Conservation (phyloP, 2,329 filamentous ascomycete species). For the Xylariaceae sp. region DNA sequence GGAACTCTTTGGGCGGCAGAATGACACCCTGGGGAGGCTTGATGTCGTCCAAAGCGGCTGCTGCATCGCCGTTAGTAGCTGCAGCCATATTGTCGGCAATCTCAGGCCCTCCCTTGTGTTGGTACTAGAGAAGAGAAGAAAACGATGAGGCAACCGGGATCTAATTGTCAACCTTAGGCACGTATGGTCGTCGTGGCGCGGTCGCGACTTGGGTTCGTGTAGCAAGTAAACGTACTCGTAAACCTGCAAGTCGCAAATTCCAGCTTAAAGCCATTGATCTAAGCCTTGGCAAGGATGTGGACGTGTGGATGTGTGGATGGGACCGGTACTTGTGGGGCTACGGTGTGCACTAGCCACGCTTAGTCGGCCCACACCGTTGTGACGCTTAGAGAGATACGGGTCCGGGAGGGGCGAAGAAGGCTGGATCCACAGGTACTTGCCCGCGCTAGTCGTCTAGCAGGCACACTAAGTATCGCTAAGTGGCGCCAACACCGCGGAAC, state of each 20-base stretch:
- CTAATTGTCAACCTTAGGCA: conserved; percentile 5
- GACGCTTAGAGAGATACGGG: neutral
- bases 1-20: conserved; percentile 83
- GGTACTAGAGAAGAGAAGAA: conserved; percentile 6
- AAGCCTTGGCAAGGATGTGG: neutral
- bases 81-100: conserved; percentile 35
- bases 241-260: conserved; percentile 8
- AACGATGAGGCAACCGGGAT: conserved; percentile 1
- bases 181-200: conserved; percentile 17
- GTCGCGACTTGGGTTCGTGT: conserved; percentile 22
- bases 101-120: conserved; percentile 26
- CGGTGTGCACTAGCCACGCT: neutral
- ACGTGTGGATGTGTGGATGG: neutral
- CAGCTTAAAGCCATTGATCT: neutral
- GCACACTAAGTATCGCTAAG: neutral
- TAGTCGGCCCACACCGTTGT: neutral
- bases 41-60: conserved; percentile 55
- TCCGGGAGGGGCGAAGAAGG: neutral
- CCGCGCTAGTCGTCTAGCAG: neutral
- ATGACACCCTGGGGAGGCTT: conserved; percentile 81
- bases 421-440: neutral
- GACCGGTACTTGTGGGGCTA: neutral
- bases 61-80: conserved; percentile 48
- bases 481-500: neutral
- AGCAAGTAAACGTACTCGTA: conserved; percentile 13